These are phyloP conservation scores for Fusarium sp. DNA, from an alignment of 2,329 filamentous ascomycete genomes.

Conservation along the genomic window DNA sequence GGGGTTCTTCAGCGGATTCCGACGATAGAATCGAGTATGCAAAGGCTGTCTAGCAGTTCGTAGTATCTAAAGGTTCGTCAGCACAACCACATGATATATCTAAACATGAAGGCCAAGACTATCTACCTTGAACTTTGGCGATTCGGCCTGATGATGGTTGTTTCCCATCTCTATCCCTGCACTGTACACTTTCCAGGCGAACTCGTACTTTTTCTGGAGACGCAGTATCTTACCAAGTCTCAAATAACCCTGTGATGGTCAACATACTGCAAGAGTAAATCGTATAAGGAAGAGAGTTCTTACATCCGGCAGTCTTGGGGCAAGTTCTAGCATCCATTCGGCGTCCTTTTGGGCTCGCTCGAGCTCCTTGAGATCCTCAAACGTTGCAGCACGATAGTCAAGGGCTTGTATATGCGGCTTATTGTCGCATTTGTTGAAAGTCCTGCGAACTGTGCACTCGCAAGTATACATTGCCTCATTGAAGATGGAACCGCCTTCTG, in stretches of 20 bases:
- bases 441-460: conserved; percentile 52
- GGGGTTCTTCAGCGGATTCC: conserved; percentile 54
- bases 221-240: conserved; percentile 57
- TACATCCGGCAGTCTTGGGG: conserved; percentile 57
- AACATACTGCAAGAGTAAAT: background rate
- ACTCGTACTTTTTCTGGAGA: conserved; percentile 53
- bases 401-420: conserved; percentile 55
- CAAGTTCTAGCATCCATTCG: conserved; percentile 59
- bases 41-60: conserved; percentile 52
- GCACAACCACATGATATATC: background rate
- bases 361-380: conserved; percentile 55
- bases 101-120: background rate
- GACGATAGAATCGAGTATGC: conserved; percentile 50
- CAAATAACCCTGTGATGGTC: conserved; percentile 55
- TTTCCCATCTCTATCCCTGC: conserved; percentile 54
- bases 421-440: conserved; percentile 56
- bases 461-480: conserved; percentile 58
- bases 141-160: conserved; percentile 44
- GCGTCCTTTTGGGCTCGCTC: conserved; percentile 56
- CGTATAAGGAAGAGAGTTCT: conserved; percentile 3
- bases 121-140: conserved; percentile 52
- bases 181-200: conserved; percentile 57
- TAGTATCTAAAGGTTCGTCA: conserved; percentile 50
- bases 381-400: conserved; percentile 57
- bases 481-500: conserved; percentile 54